phyloP scores from a whole-genome alignment of 1,139 yeast species.

The Suhomyces ambrosiae region DNA sequence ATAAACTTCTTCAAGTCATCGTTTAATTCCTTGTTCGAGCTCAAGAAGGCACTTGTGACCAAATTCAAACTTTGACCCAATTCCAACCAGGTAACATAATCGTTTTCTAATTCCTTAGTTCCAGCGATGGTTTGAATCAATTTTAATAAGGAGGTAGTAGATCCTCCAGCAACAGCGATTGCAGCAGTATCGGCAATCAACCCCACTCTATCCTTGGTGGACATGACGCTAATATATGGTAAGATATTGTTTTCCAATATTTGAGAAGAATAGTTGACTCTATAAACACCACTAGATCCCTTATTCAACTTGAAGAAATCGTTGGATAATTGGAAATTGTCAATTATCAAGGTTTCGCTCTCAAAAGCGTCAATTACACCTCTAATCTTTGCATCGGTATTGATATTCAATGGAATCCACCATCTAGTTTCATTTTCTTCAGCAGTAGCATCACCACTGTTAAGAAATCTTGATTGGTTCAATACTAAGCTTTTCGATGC shows the following conservation, averaged over 20 bases:
- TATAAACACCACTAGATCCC: constrained; percentile 63
- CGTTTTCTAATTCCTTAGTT: constrained; percentile 46
- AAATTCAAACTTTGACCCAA: constrained; percentile 47
- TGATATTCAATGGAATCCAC: constrained; percentile 71
- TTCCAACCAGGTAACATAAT: constrained; percentile 68
- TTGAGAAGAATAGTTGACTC: constrained; percentile 61
- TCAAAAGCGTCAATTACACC: constrained; percentile 38
- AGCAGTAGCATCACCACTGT: constrained; percentile 74
- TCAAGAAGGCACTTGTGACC: constrained; percentile 51
- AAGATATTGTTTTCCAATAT: constrained; percentile 49
- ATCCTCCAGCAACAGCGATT: constrained; percentile 61
- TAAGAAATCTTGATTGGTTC: constrained; percentile 73
- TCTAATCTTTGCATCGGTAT: constrained; percentile 11
- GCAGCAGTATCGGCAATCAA: constrained; percentile 65
- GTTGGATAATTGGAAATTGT: constrained; percentile 24
- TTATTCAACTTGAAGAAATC: constrained; percentile 61
- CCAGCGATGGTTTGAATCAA: constrained; percentile 45
- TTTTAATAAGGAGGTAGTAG: constrained; percentile 49
- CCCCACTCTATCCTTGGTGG: constrained; percentile 66
- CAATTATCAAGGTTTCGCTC: constrained; percentile 24
- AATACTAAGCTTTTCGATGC: constrained; percentile 45
- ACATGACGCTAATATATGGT: constrained; percentile 45
- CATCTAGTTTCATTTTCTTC: constrained; percentile 55
- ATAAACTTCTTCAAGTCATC: constrained; percentile 44
- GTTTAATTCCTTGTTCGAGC: constrained; percentile 37